Base-by-base conservation (phyloP, 305 asterid species). In the Striga hermonthica region DNA sequence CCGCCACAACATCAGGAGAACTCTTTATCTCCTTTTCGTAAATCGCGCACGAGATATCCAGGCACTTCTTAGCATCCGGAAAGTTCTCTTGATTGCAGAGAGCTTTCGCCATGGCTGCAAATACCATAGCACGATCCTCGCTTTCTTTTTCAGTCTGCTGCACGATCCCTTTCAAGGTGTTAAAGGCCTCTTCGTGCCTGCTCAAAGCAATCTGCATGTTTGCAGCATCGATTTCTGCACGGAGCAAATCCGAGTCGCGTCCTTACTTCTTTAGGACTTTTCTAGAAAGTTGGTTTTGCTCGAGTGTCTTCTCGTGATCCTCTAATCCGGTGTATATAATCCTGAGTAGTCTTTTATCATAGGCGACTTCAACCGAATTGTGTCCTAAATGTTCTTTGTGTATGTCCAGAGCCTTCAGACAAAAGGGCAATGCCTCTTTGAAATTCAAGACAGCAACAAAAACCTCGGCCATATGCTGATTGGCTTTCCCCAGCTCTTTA, bases 181-280 rank as follows among this genome's bases (percentile, higher is more conserved):
- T 62, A 41, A 92, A 81, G 14, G 97, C 98, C 60, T 84, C 90
- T n/a, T 90, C 87, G 67, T 78, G 79, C 64, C 85, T 86, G 57
- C 97, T 95, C 48, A 92, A 67, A 8, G 98, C 82, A 70, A 92
- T 86, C 74, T 87, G 95, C 96, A 92, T 89, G 68, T 90, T 87
- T 43, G 98, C 92, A 31, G 96, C 91, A 66, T 89, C 98, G 1
- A 92, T 86, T 74, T 90, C 97, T 0, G 94, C 97, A 14, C 89
- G 89, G 36, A 87, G 90, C 80, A 90, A 73, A 64, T 90, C 98
- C 55, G 91, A 73, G 68, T 58, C 64, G 54, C 78, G 80, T 62
- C 97, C 97, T 97, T 97, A 92, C 47, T 77, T 86, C 78, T 90
- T 88, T 78, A 92, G 76, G n/a, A 83, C 94, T 81, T 70, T 86